These are phyloP conservation scores for Scheffersomyces lignosus DNA, from an alignment of 805 yeast genomes.

Conservation along the genomic window DNA sequence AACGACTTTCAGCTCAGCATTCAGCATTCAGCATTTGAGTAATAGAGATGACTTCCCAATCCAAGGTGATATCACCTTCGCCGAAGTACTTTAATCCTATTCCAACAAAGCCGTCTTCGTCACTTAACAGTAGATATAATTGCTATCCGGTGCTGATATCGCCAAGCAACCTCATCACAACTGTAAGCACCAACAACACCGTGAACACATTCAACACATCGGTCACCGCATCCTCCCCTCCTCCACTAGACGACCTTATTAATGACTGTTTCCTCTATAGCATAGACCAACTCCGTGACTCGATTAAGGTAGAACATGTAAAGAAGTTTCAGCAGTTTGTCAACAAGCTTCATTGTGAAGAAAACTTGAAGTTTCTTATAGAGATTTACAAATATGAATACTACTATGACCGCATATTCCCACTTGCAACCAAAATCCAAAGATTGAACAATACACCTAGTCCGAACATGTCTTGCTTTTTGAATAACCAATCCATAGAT, in stretches of 20 bases:
- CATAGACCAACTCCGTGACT: conserved; percentile 16
- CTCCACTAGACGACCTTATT: conserved; percentile 27
- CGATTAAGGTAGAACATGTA: conserved; percentile 16
- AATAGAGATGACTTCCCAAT: too few relatives aligned
- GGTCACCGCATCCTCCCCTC: conserved; percentile 2
- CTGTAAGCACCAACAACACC: not conserved
- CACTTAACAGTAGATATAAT: conserved; percentile 7
- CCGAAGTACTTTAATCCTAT: conserved; percentile 5
- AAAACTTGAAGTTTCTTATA: conserved; percentile 45
- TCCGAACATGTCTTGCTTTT: conserved; percentile 5
- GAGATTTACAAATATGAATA: conserved; percentile 48
- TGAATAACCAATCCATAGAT: conserved; percentile 11
- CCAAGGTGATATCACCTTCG: not conserved
- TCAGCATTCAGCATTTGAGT: too few relatives aligned
- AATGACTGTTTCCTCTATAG: conserved; percentile 32
- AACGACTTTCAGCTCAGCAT: too few relatives aligned
- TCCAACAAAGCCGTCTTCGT: conserved; percentile 7
- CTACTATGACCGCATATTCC: conserved; percentile 32
- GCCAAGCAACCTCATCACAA: not conserved
- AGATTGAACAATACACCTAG: conserved; percentile 7
- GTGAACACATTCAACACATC: not conserved
- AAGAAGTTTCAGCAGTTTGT: conserved; percentile 33
- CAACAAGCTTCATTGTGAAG: conserved; percentile 43
- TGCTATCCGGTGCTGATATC: not conserved
- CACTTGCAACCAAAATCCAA: conserved; percentile 5